These are phyloP conservation scores for Tolypocladium nubicola DNA, from an alignment of 2,329 filamentous ascomycete species.

Conservation along the genomic window DNA sequence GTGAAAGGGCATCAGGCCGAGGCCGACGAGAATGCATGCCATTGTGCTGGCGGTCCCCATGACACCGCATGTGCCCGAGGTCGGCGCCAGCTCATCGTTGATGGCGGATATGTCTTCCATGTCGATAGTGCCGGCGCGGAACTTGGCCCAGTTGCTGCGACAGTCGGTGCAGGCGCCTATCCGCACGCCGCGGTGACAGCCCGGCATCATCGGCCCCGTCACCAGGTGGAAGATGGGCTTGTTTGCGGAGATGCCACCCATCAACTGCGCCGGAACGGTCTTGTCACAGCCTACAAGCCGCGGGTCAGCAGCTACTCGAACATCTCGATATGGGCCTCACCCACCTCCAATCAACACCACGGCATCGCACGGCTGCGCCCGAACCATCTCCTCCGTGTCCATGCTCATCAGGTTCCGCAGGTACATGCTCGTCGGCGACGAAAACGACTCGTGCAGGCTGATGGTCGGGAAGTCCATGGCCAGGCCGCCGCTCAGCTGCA, in stretches of 20 bases:
- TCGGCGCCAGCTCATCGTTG: slow-evolving; percentile 64
- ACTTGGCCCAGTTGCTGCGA: slow-evolving; percentile 62
- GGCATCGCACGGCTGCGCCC: slow-evolving; percentile 59
- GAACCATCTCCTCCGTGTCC: slow-evolving; percentile 72
- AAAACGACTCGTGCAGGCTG: slow-evolving; percentile 59
- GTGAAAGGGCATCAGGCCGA: slow-evolving; percentile 70
- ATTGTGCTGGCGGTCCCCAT: slow-evolving; percentile 93
- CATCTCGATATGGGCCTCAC: too few relatives aligned
- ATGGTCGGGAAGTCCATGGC: slow-evolving; percentile 68
- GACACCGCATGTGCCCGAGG: slow-evolving; percentile 73
- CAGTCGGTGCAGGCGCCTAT: slow-evolving; percentile 69
- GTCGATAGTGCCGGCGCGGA: slow-evolving; percentile 53
- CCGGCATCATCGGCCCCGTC: slow-evolving; percentile 68
- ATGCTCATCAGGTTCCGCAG: slow-evolving; percentile 66
- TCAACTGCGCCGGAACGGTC: slow-evolving; percentile 62
- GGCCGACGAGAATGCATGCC: slow-evolving; percentile 71
- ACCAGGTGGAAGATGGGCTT: slow-evolving; percentile 60
- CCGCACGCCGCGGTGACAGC: slow-evolving; percentile 50
- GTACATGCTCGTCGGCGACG: slow-evolving; percentile 65
- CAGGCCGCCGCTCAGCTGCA: slow-evolving; percentile 56
- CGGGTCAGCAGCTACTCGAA: not conserved
- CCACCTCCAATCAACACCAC: slow-evolving; percentile 56
- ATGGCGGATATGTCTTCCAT: slow-evolving; percentile 61
- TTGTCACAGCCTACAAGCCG: slow-evolving; percentile 55
- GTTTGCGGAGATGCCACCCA: slow-evolving; percentile 66